Percentiles rank a stretch among this genome's conserved stretches.
These are phyloP conservation scores for Plenodomus biglobosus DNA, from an alignment of 2,329 filamentous ascomycete species.

Conservation along the genomic window DNA sequence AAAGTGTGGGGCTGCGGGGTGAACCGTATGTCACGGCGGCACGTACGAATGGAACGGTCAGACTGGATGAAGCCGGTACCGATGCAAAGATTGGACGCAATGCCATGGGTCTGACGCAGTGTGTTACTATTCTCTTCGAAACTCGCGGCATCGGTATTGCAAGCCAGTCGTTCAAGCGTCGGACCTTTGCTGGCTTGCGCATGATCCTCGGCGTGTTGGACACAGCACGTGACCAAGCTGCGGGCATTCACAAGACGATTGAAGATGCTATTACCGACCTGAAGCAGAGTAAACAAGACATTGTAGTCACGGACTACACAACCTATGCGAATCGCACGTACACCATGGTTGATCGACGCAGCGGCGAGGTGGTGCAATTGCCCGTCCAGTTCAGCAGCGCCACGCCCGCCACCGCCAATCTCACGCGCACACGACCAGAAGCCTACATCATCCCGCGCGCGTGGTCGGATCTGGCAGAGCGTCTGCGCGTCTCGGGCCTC, in stretches of 20 bases:
- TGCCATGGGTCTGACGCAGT: conserved; percentile 42
- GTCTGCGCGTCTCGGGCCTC: conserved; percentile 38
- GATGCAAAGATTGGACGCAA: conserved; percentile 44
- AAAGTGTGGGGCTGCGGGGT: conserved; percentile 32
- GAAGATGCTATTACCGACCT: conserved; percentile 32
- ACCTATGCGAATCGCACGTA: conserved; percentile 32
- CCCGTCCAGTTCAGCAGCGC: conserved; percentile 40
- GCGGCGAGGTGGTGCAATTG: conserved; percentile 36
- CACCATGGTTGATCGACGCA: conserved; percentile 38
- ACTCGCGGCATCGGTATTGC: conserved; percentile 42
- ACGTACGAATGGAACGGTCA: conserved; percentile 20
- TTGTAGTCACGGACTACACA: conserved; percentile 39
- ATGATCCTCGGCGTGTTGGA: conserved; percentile 41
- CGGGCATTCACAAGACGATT: conserved; percentile 30
- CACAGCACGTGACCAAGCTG: conserved; percentile 34
- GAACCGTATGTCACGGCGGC: conserved; percentile 40
- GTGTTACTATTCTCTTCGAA: conserved; percentile 41
- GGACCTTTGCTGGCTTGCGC: conserved; percentile 35
- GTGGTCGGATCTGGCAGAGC: conserved; percentile 39
- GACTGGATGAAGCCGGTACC: conserved; percentile 38
- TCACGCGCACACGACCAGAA: conserved; percentile 36
- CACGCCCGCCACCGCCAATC: conserved; percentile 39
- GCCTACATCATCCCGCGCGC: conserved; percentile 43
- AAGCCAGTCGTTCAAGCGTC: conserved; percentile 38
- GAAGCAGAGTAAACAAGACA: conserved; percentile 24